Conservation (phyloP, 352 stramenopile species). For the Globisporangium spiculum region DNA sequence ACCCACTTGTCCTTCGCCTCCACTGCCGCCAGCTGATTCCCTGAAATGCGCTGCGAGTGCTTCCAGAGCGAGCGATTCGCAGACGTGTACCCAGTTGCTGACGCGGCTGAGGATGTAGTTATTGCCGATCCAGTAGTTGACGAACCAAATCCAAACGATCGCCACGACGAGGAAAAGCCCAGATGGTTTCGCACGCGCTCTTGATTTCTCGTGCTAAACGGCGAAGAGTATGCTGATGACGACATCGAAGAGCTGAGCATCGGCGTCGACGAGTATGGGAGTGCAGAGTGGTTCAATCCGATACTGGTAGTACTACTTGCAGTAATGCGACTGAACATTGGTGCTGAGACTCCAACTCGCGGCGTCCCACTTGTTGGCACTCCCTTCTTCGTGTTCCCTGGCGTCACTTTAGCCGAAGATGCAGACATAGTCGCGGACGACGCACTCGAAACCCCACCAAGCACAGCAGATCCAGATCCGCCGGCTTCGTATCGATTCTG, state of each 20-base stretch:
- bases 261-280: conserved; percentile 10
- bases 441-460: not conserved
- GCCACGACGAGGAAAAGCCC: conserved; percentile 15
- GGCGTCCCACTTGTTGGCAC: not conserved
- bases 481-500: not conserved
- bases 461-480: not conserved
- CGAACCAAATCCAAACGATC: conserved; percentile 8
- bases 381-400: not conserved
- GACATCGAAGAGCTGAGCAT: conserved; percentile 13
- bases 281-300: not conserved
- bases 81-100: conserved; percentile 17
- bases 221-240: not conserved
- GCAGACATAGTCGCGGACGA: not conserved
- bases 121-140: not conserved
- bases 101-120: not conserved
- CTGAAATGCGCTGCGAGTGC: conserved; percentile 20
- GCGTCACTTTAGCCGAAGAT: not conserved
- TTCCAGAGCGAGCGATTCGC: conserved; percentile 36
- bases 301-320: not conserved
- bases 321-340: not conserved
- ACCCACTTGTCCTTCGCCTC: conserved; percentile 47
- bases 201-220: conserved; percentile 8
- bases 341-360: not conserved
- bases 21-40: conserved; percentile 13
- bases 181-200: conserved; percentile 12